A percentile compares a stretch with the other conserved stretches of the same genome.
These are phyloP conservation scores for Aspergillus awamori DNA, from an alignment of 2,329 filamentous ascomycete genomes.

Conservation along the genomic window DNA sequence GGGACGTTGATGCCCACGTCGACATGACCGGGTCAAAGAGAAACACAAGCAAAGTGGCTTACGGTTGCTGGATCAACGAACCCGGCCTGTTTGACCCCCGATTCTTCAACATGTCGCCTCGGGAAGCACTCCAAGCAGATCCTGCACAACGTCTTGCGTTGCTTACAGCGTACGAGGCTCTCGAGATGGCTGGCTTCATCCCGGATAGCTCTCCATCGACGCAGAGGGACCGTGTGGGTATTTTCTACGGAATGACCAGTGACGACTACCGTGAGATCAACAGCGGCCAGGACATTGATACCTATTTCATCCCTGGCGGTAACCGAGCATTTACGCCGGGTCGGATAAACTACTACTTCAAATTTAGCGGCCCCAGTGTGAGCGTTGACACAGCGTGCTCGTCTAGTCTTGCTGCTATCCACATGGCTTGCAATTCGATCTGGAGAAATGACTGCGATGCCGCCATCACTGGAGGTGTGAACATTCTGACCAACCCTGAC, in stretches of 20 bases:
- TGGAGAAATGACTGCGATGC: constrained; percentile 79
- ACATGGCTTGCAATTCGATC: constrained; percentile 71
- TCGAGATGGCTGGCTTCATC: constrained; percentile 80
- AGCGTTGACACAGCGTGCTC: constrained; percentile 80
- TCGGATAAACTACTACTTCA: constrained; percentile 66
- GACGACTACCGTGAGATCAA: constrained; percentile 81
- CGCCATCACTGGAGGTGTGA: constrained; percentile 76
- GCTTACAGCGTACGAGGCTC: constrained; percentile 76
- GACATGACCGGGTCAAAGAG: constrained; percentile 72
- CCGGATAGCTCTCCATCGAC: constrained; percentile 72
- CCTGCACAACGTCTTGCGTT: constrained; percentile 79
- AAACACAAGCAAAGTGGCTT: constrained; percentile 77
- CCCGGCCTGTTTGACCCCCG: constrained; percentile 78
- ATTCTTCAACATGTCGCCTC: constrained; percentile 86
- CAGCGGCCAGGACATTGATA: constrained; percentile 70
- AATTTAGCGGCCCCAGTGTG: constrained; percentile 73
- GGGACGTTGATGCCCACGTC: constrained; percentile 70
- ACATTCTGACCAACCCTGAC: constrained; percentile 77
- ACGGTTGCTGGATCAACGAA: constrained; percentile 74
- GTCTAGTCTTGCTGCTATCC: constrained; percentile 72
- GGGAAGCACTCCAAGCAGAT: constrained; percentile 78
- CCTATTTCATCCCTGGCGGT: constrained; percentile 68
- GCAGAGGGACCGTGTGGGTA: constrained; percentile 66
- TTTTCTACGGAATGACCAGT: constrained; percentile 75
- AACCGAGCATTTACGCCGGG: constrained; percentile 53